phyloP scores from a whole-genome alignment of 1,284 basidiomycete species.

The Boletus albobrunnescens region DNA sequence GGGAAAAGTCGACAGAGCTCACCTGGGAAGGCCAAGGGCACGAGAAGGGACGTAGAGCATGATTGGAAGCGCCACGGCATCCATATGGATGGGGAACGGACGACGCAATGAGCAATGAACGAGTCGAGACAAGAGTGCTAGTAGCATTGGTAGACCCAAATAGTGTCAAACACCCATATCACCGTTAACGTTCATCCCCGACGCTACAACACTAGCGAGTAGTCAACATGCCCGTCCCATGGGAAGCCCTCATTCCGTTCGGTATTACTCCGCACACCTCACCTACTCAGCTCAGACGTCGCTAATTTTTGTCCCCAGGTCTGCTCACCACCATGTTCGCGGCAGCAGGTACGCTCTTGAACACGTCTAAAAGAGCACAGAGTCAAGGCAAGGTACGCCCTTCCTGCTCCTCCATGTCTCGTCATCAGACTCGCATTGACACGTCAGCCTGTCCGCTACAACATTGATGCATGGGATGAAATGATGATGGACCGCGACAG shows the following conservation, averaged over 20 bases:
- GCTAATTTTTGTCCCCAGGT: constrained; percentile 43
- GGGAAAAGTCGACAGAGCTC: too few species aligned
- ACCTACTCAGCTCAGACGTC: neutral
- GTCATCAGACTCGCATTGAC: neutral
- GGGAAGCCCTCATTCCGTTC: constrained; percentile 92
- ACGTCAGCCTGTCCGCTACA: constrained; percentile 75
- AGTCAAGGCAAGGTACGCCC: constrained; percentile 83
- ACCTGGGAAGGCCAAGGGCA: too few species aligned
- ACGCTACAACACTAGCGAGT: neutral
- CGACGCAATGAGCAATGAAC: too few species aligned
- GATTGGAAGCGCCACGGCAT: too few species aligned
- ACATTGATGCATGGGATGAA: constrained; percentile 84
- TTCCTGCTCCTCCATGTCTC: neutral
- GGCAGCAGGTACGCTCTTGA: constrained; percentile 81
- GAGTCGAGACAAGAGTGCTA: too few species aligned
- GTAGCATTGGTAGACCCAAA: too few species aligned
- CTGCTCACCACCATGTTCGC: constrained; percentile 87
- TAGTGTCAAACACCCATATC: constrained; percentile 14
- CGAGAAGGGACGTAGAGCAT: too few species aligned
- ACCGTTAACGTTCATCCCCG: neutral
- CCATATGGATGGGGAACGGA: too few species aligned
- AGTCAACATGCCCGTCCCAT: constrained; percentile 79
- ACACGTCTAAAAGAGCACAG: constrained; percentile 69
- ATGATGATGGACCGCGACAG: constrained; percentile 94
- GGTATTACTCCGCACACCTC: constrained; percentile 42